Percentiles rank a stretch among this genome's conserved stretches.
These are phyloP conservation scores for Russula earlei DNA, from an alignment of 768 basidiomycete genomes.

Conservation along the genomic window DNA sequence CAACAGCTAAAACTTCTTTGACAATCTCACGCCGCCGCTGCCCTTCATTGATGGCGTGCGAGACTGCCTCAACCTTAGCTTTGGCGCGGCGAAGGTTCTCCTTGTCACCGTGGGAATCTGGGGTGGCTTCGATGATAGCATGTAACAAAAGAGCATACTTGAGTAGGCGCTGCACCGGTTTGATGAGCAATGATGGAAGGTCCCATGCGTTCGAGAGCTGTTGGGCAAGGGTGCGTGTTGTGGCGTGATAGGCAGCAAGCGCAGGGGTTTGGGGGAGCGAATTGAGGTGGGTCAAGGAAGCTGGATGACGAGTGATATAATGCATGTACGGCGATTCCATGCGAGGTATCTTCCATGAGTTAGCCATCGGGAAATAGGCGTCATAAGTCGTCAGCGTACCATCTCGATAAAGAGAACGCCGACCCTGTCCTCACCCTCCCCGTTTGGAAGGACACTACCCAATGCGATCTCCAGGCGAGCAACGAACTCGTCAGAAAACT, in stretches of 20 bases:
- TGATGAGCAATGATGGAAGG: slow-evolving; percentile 87
- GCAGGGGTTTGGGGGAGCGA: slow-evolving; percentile 43
- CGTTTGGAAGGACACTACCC: slow-evolving; percentile 50
- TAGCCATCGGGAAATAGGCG: slow-evolving; percentile 1
- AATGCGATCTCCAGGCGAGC: slow-evolving; percentile 58
- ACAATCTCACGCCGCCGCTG: slow-evolving; percentile 70
- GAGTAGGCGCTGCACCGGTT: slow-evolving; percentile 91
- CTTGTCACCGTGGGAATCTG: slow-evolving; percentile 59
- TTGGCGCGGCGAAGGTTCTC: slow-evolving; percentile 44
- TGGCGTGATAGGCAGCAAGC: slow-evolving; percentile 54
- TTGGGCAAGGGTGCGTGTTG: slow-evolving; percentile 56
- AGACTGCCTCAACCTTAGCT: slow-evolving; percentile 58
- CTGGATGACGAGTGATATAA: slow-evolving; percentile 75
- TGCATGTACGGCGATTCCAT: slow-evolving; percentile 65
- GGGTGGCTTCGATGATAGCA: slow-evolving; percentile 68
- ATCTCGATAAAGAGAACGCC: slow-evolving; percentile 61
- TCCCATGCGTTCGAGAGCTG: slow-evolving; percentile 85
- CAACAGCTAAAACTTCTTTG: slow-evolving; percentile 50
- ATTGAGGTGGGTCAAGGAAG: slow-evolving; percentile 60
- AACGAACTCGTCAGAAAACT: slow-evolving; percentile 58
- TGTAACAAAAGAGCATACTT: slow-evolving; percentile 86
- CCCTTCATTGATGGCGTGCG: slow-evolving; percentile 70
- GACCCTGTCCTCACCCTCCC: slow-evolving; percentile 59
- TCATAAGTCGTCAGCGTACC: slow-evolving; percentile 32
- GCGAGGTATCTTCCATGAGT: slow-evolving; percentile 44